phyloP scores from a whole-genome alignment of 768 basidiomycete genomes.

The Phlebiopsis flavidoalba region DNA sequence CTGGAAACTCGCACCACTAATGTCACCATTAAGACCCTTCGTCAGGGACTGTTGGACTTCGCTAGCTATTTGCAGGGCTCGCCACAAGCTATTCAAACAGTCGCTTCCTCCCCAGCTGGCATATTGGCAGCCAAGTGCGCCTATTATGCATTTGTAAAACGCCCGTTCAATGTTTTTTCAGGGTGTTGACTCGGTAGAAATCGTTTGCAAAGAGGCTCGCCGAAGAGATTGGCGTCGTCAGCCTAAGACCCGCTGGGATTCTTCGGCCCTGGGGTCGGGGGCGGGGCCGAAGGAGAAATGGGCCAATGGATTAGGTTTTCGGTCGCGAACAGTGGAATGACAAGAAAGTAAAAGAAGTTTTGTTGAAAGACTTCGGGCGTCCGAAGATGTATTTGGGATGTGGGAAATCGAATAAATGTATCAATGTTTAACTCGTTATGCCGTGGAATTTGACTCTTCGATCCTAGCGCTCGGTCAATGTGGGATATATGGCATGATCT shows the following conservation, averaged over 20 bases:
- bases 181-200: conserved; percentile 38
- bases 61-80: conserved; percentile 37
- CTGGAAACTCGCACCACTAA: conserved; percentile 52
- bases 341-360: conserved; percentile 46
- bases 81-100: conserved; percentile 53
- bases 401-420: conserved; percentile 28
- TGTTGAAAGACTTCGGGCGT: conserved; percentile 44
- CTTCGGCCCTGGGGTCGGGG: conserved; percentile 35
- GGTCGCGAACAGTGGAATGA: conserved; percentile 78
- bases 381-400: conserved; percentile 30
- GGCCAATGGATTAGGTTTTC: conserved; percentile 74
- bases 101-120: conserved; percentile 52
- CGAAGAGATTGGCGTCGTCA: conserved; percentile 55
- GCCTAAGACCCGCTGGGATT: conserved; percentile 64
- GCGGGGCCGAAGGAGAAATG: conserved; percentile 29
- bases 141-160: conserved; percentile 74
- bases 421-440: background rate
- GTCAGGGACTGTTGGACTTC: conserved; percentile 50
- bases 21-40: conserved; percentile 47
- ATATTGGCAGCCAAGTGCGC: conserved; percentile 60
- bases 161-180: conserved; percentile 63
- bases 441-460: background rate
- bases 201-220: conserved; percentile 59
- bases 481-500: background rate
- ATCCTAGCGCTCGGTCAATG: background rate